A percentile compares a stretch with the other conserved stretches of the same genome.
These are phyloP conservation scores for Pseudotsuga menziesii DNA, from an alignment of 75 land plant genomes.

Conservation along the genomic window DNA sequence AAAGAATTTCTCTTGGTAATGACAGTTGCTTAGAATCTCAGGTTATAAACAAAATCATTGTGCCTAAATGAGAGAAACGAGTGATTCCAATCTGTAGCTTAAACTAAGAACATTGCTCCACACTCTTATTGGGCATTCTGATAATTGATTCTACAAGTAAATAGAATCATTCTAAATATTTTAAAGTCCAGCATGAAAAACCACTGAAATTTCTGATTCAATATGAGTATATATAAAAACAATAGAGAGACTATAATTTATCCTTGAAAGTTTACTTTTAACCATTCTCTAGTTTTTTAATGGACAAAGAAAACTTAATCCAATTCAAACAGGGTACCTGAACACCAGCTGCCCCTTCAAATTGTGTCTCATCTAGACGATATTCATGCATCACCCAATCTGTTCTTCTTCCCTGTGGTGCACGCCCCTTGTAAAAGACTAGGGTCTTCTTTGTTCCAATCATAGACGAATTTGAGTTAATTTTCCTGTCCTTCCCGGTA, in stretches of 20 bases:
- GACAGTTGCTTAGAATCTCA: too few species aligned
- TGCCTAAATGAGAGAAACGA: background rate
- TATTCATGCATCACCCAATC: constrained; percentile 13
- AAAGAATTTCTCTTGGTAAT: too few species aligned
- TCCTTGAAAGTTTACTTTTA: too few species aligned
- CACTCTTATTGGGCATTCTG: too few species aligned
- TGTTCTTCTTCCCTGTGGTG: constrained; percentile 24
- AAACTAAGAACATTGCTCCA: too few species aligned
- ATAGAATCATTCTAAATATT: background rate
- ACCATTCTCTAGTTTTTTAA: background rate
- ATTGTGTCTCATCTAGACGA: constrained; percentile 2
- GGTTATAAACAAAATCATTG: too few species aligned
- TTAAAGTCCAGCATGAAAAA: background rate
- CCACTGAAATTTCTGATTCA: too few species aligned
- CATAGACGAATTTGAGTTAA: background rate
- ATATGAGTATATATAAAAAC: too few species aligned
- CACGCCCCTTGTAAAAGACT: constrained; percentile 37
- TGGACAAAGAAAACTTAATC: background rate
- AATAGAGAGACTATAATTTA: background rate
- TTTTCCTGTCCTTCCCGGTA: constrained; percentile 28
- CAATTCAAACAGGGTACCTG: background rate
- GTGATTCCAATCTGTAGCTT: background rate
- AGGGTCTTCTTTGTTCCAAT: constrained; percentile 31
- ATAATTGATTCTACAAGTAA: background rate
- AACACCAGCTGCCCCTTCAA: background rate